Base-by-base conservation (phyloP, 345 rosid genomes). In the Citrus maxima region DNA sequence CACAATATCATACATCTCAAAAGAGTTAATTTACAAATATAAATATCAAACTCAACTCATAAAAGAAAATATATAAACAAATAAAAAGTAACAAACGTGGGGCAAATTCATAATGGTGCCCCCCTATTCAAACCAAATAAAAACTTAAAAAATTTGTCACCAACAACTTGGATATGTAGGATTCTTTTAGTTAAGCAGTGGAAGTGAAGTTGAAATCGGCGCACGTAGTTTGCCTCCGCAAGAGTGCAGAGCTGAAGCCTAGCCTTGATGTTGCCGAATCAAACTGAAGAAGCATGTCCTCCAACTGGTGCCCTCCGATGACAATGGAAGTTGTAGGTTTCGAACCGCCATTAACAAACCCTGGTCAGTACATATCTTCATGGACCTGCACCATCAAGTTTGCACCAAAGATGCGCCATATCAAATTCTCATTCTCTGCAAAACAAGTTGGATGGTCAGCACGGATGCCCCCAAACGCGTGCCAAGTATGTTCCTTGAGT, bases 261-360 rank as follows among this genome's bases (percentile, higher is more conserved):
- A 89, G 83, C 80, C 80, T 88, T 51, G 93, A 90, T 25, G 74
- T 59, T 1, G 91, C 91, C 78, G 87, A 83, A 86, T 93, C 93
- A 24, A 93, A 82, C 77, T 92, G 90, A 16, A 92, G n/a, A 42
- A 92, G 79, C 77, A 66, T 85, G 76, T 93, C 64, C 78, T 90
- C 89, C 83, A 89, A 38, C 76, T 90, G 98, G 34, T 28, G 67
- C 76, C 98, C 98, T 82, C 97, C 95, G 19, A 93, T 83, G 10
- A 92, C 89, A 4, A 93, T 73, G 3, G 97, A 88, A 18, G 97
- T 92, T 79, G 24, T 79, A 1, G 91, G 90, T 35, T 84, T 81
- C 24, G 79, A 82, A 5, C 97, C 97, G 9, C 98, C 98, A 34
- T 93, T 87, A 21, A 93, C 86, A 19, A 92, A 89, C 21, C 92